Base-by-base conservation (phyloP, 495 filamentous ascomycete species). In the Xylaria sp. region DNA sequence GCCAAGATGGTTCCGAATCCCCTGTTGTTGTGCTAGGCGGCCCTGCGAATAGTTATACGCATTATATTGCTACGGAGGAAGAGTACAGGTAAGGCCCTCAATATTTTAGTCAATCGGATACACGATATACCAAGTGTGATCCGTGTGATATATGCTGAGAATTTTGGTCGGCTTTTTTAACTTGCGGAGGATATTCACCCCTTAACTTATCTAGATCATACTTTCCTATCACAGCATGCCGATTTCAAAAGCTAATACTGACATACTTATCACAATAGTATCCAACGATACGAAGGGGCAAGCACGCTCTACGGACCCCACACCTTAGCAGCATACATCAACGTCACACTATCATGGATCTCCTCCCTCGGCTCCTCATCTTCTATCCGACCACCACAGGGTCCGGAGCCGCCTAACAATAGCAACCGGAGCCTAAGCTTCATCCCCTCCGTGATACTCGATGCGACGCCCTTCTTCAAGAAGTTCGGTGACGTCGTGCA, bases 261-360 rank as follows among this genome's bases (percentile, higher is more conserved):
- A 75, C 68, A 52, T 48, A 19, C 40, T 31, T 62, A 61, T 66
- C 12, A 48, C 52, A 71, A 74, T 66, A 80, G 80, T 19, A 88
- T 95, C 66, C 96, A 99, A 80, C 90, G 96, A 61, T 98, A 98
- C 81, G 96, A 99, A 82, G 96, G 96, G 61, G 96, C 94, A 19
- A 97, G 93, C 33, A 99, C 96, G 5, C 88, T 98, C 35, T 97
- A 97, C 81, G 96, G 96, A 0, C 93, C 93, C n/a, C 90, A 95
- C 76, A 97, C 93, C 24, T 86, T 98, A 6, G 90, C 93, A 46
- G 95, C 94, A 1, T 95, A 97, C 81, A 91, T 99, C 80, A 93
- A 97, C 78, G 81, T 95, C 43, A 96, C 93, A 6, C 85, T 92
- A 43, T 87, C 87, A 9, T 89, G 90, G 73, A 84, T 97, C 5